Evolutionary conservation across 2,329 filamentous ascomycete species (phyloP).

Genomic region (Phoma sp.): DNA sequence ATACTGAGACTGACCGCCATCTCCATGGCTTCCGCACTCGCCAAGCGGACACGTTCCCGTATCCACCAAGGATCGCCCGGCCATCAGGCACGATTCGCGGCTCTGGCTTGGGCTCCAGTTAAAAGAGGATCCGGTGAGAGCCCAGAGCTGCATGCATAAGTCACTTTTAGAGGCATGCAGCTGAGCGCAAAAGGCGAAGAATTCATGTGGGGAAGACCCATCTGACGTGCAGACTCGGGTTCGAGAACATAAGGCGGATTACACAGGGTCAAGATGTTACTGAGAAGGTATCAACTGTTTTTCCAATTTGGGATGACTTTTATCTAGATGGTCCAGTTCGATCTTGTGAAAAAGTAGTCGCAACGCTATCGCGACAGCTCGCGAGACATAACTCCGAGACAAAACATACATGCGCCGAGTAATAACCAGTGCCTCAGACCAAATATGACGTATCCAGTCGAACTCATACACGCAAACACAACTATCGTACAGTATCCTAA

Average conservation of each 20-base stretch:
- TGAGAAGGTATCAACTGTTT: conserved; percentile 29
- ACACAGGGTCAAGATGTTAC: background rate
- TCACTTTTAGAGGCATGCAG: conserved; percentile 15
- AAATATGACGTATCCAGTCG: conserved; percentile 26
- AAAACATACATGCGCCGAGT: conserved; percentile 31
- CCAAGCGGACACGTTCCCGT: conserved; percentile 17
- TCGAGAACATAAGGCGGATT: conserved; percentile 7
- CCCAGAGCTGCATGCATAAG: conserved; percentile 21
- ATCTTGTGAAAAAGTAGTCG: conserved; percentile 16
- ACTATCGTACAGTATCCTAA: conserved; percentile 34
- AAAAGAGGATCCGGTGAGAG: conserved; percentile 28
- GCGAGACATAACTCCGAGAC: conserved; percentile 13
- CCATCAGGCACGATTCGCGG: conserved; percentile 18
- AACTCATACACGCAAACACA: conserved; percentile 38
- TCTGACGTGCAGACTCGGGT: conserved; percentile 15
- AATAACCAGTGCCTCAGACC: conserved; percentile 40
- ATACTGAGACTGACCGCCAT: conserved; percentile 20
- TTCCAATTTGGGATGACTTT: conserved; percentile 23
- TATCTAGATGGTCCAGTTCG: conserved; percentile 15
- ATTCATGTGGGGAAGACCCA: conserved; percentile 18
- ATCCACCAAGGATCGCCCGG: conserved; percentile 23
- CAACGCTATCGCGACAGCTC: conserved; percentile 19
- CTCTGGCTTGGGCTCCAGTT: conserved; percentile 15
- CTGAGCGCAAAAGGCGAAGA: conserved; percentile 10
- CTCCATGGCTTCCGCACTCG: conserved; percentile 11